Evolutionary conservation across 169 alveolate species (phyloP), one percentile per base, ranked within the genome.

Genomic region (Cyclospora cayetanensis): DNA sequence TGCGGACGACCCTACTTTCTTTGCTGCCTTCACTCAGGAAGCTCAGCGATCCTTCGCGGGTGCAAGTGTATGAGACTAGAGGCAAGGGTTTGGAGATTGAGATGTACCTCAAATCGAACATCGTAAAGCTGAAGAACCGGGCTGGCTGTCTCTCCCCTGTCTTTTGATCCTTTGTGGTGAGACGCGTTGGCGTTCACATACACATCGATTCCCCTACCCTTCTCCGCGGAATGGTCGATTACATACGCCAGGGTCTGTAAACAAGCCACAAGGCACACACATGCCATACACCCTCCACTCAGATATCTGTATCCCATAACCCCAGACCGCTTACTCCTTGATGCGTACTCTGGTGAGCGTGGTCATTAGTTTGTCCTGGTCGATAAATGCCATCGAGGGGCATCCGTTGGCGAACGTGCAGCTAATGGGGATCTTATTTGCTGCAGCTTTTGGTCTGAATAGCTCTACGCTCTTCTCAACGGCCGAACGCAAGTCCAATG

Each of bases 351-450:
- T 15, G 79, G 39, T 82, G 79, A 82, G 79, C 25, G 63, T 52
- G 34, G 37, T 25, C n/a, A 55, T 22, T 35, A 82, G 55, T 34
- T 82, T 82, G 31, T 20, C 80, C 5, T 27, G 20, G 68, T 53
- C 79, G 0, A 82, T 27, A 29, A 82, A 29, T 20, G 55, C 90
- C n/a, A 31, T 18, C 15, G 90, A 82, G 25, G 90, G 90, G 31
- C 76, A 82, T 15, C 90, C 90, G 15, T 65, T 52, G 20, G 76
- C 90, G 70, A 82, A 82, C 3, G 79, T 37, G 90, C 90, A 82
- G 27, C 63, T 82, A 4, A 82, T 35, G 41, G 90, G 90, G 22
- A 53, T 31, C 25, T 82, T 46, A 43, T 82, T 82, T 35, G 90
- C 41, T 11, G 90, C 63, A 18, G 90, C 90, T 60, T 82, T 82